Base-by-base conservation (phyloP, 2,329 filamentous ascomycete species). In the Cladosporium sp. region DNA sequence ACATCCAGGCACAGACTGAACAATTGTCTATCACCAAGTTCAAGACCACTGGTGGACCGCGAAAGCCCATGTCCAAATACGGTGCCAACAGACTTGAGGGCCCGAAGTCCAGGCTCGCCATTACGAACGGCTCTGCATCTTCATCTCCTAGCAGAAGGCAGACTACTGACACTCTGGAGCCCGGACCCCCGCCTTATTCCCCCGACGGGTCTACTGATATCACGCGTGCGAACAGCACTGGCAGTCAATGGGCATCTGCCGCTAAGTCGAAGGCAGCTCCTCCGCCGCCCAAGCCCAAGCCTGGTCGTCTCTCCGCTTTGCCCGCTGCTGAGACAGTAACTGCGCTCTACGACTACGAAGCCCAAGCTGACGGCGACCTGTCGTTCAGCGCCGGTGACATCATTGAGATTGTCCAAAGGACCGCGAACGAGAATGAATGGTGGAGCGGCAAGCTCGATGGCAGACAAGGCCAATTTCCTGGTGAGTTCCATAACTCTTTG, bases 301-400 rank as follows among this genome's bases (percentile, higher is more conserved):
- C 91, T 2, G 84, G 80, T 43, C 78, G 83, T 51, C 75, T 97
- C 43, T 77, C 74, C 13, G 46, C 32, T 31, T 35, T 56, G 9
- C 82, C 86, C 0, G 73, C 77, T 0, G 79, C 80, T 0, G 91
- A 96, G 70, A 91, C 81, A 0, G 90, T 87, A 33, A 96, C 90
- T 2, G 93, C 93, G 7, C 72, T 98, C 56, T 98, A 96, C 70
- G 93, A 97, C 66, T 98, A 95, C 66, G 89, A 95, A 57, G 93
- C 93, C 5, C 91, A 97, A 68, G 91, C 92, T 1, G 90, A 95
- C 58, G 91, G 91, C 3, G 93, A 98, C 67, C 74, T 98, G 57
- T 95, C 88, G 63, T 98, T 98, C 73, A 80, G 80, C 14, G 83
- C 89, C 0, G 91, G 92, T 4, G 93, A 98, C 57, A 74, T 86